Evolutionary conservation across 2,329 filamentous ascomycete genomes (phyloP), one percentile per base, ranked within the genome.

Genomic region (Ceratocystis diversiconidia): DNA sequence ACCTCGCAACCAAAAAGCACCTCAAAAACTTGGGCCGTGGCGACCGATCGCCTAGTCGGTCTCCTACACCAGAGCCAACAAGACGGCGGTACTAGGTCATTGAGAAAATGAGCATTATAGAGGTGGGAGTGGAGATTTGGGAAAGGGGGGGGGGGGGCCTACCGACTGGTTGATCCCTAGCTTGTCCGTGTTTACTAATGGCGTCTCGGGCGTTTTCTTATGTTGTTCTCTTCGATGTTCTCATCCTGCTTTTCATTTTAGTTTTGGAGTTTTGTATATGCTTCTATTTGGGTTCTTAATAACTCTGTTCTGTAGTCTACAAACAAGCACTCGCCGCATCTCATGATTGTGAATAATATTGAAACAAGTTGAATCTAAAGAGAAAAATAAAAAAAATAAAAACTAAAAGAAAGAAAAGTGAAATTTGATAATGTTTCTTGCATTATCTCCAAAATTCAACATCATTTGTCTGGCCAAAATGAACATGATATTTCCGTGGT

Each of bases 1-100:
- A 88, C 69, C 81, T 97, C 70, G 85, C 85, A 72, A 97, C 92
- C 69, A 95, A 96, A 83, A 97, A 97, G 81, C 97, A 92, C 92
- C 79, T 97, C 73, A 89, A 89, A 79, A 78, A 85, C 77, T 82
- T 90, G 68, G 92, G 91, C 22, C 81, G 88, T 71, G 92, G 96
- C 77, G 86, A 87, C 73, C 84, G 90, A 76, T 95, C 90, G 75
- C 84, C 85, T 69, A 88, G 80, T 69, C 83, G 90, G 72, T 95
- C 89, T 73, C 90, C 92, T 0, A 94, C 88, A 70, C 92, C 92
- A 2, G 90, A 95, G 75, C 89, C 90, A 5, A 84, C 85, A 68
- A 84, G 87, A 73, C 85, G 86, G 76, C 82, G 89, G 71, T 88
- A 79, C 73, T 90, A 81, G 73, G 25, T 5, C 22, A 1, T 41